Conservation (phyloP, 2,329 filamentous ascomycete genomes). For the Sporothrix brasiliensis region DNA sequence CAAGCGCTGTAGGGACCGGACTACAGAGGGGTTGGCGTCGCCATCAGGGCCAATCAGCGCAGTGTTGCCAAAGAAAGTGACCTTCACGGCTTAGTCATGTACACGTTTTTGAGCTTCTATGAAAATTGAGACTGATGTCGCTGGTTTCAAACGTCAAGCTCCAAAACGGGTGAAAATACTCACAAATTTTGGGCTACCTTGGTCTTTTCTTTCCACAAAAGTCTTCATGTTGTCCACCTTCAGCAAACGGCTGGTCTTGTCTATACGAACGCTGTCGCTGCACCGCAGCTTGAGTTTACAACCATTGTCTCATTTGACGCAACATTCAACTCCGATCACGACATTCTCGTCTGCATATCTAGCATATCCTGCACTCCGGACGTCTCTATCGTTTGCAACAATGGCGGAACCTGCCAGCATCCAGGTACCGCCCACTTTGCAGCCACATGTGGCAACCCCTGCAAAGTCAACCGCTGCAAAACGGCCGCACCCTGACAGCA, state of each 20-base stretch:
- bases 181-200: background rate
- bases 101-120: slow-evolving; percentile 20
- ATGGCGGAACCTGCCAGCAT: background rate
- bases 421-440: background rate
- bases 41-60: slow-evolving; percentile 28
- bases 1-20: background rate
- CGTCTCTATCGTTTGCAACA: background rate
- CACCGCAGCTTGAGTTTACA: background rate
- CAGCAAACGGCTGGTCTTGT: slow-evolving; percentile 9
- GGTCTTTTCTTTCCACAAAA: background rate
- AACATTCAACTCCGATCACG: slow-evolving; percentile 21
- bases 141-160: background rate
- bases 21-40: background rate
- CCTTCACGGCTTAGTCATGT: slow-evolving; percentile 22
- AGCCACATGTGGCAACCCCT: background rate
- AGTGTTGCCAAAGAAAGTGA: background rate
- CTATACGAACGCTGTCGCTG: slow-evolving; percentile 4
- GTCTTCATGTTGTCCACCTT: slow-evolving; percentile 14
- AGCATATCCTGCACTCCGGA: background rate
- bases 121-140: slow-evolving; percentile 16
- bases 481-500: slow-evolving; percentile 31
- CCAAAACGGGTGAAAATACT: background rate
- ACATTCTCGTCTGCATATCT: slow-evolving; percentile 7
- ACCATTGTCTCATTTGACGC: slow-evolving; percentile 22
- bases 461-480: slow-evolving; percentile 12